phyloP scores from a whole-genome alignment of 2,329 filamentous ascomycete species.

The Hymenoscyphus albidus region DNA sequence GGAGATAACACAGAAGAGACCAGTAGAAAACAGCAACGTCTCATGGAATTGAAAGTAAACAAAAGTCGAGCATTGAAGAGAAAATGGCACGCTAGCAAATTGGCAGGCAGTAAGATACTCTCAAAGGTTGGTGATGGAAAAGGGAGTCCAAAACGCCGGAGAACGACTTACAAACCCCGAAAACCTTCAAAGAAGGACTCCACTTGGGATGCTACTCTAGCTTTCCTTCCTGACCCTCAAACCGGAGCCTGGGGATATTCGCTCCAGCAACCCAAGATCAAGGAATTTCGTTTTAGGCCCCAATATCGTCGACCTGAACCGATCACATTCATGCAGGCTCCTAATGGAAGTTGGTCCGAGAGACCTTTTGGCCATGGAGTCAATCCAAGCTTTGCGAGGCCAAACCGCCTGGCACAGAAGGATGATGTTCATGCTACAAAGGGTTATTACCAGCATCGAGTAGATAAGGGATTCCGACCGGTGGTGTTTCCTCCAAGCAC shows the following conservation, averaged over 20 bases:
- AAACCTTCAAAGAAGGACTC: constrained; percentile 9
- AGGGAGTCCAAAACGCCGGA: neutral
- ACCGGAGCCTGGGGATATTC: constrained; percentile 30
- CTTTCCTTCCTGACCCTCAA: constrained; percentile 25
- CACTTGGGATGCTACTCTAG: constrained; percentile 21
- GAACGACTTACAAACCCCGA: constrained; percentile 6
- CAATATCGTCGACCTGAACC: constrained; percentile 29
- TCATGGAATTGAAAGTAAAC: neutral
- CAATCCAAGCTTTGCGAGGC: constrained; percentile 29
- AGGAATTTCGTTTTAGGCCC: neutral
- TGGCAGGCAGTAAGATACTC: neutral
- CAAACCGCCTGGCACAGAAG: constrained; percentile 16
- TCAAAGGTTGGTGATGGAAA: neutral
- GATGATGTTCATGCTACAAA: constrained; percentile 12
- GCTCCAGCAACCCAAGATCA: neutral
- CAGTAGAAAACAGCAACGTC: neutral
- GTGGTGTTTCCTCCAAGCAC: constrained; percentile 17
- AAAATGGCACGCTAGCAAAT: constrained; percentile 1
- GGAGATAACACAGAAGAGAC: neutral
- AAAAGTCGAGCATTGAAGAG: constrained; percentile 1
- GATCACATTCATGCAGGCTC: constrained; percentile 32
- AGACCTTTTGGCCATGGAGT: constrained; percentile 34
- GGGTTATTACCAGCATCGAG: constrained; percentile 22
- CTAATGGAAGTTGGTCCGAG: constrained; percentile 30
- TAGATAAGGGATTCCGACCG: constrained; percentile 27